Base-by-base conservation (phyloP, 768 basidiomycete genomes). In the Termitomyces sp. region DNA sequence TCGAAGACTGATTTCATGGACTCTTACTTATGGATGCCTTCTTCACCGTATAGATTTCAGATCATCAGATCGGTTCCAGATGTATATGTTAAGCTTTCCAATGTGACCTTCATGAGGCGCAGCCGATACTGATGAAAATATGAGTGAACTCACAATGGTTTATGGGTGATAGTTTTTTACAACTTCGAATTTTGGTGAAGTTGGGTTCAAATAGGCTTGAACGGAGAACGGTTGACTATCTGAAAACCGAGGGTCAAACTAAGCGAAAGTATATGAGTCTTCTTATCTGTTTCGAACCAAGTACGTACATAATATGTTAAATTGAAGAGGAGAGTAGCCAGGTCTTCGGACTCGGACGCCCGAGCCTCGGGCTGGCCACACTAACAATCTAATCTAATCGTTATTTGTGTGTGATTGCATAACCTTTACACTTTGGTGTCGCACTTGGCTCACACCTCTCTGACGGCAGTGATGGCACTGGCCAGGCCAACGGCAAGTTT, bases 401-500 rank as follows among this genome's bases (percentile, higher is more conserved):
- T 42, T 60, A 42, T 60, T 61, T 65, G 55, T 52, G 34, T 56
- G 49, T 58, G 52, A 42, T 58, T 64, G 56, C 46, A 20, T 51
- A 11, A 37, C 15, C 48, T 17, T 31, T 43, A 9, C 43, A 17
- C 5, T 15, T 42, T 29, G 14, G 47, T 25, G 25, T 42, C 34
- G n/a, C 32, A 43, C 14, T 57, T 42, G 42, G 20, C 37, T 54
- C 42, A 53, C 48, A 45, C 34, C 15, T 29, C 17, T 17, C 56
- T 50, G 37, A 61, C 59, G 50, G 37, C 56, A 53, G 57, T 61
- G 43, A 90, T 91, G 89, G 82, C 90, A 57, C 76, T 84, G 60
- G 79, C 85, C 66, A 81, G 90, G 77, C 89, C 90, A 59, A 82
- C 88, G 31, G 90, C 90, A 72, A 68, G 83, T 69, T 60, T 47